A percentile compares a stretch with the other conserved stretches of the same genome.
These are phyloP conservation scores for Oryza punctata DNA, from an alignment of 176 grass and related monocot genomes.

Conservation along the genomic window DNA sequence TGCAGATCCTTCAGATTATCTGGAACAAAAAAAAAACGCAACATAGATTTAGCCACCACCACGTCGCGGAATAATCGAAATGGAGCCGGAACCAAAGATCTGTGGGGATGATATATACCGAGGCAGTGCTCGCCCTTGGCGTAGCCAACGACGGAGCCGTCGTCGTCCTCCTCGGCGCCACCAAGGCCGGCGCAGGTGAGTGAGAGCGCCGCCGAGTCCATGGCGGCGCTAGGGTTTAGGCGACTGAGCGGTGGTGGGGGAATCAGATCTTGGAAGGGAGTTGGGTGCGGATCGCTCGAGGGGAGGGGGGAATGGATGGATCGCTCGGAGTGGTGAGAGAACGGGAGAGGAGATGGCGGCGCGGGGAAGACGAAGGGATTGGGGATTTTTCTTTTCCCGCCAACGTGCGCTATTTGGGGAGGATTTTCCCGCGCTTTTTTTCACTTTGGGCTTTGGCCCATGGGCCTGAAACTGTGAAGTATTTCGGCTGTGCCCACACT, in stretches of 20 bases:
- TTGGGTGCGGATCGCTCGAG: not conserved
- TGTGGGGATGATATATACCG: slow-evolving; percentile 30
- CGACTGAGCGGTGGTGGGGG: not conserved
- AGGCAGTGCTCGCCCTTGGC: slow-evolving; percentile 69
- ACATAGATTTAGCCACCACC: not conserved
- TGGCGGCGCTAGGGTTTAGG: slow-evolving; percentile 43
- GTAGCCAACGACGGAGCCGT: slow-evolving; percentile 60
- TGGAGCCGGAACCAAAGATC: not conserved
- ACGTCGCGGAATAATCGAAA: not conserved
- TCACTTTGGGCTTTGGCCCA: not conserved
- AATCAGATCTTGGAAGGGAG: not conserved
- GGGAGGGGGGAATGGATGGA: not conserved
- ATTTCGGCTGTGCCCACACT: no score
- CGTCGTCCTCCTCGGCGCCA: slow-evolving; percentile 54
- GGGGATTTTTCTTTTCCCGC: slow-evolving; percentile 42
- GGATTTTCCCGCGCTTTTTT: slow-evolving; percentile 36
- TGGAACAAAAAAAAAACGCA: not conserved
- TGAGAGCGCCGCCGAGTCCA: slow-evolving; percentile 67
- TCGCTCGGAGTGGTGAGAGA: not conserved
- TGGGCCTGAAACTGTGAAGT: not conserved
- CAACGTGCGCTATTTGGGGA: slow-evolving; percentile 24
- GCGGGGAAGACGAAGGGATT: slow-evolving; percentile 26
- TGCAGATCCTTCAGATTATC: slow-evolving; percentile 90
- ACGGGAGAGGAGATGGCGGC: not conserved
- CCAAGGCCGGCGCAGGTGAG: slow-evolving; percentile 59